Evolutionary conservation across 257 asterid species (phyloP).

Genomic region (Solanum chilense): DNA sequence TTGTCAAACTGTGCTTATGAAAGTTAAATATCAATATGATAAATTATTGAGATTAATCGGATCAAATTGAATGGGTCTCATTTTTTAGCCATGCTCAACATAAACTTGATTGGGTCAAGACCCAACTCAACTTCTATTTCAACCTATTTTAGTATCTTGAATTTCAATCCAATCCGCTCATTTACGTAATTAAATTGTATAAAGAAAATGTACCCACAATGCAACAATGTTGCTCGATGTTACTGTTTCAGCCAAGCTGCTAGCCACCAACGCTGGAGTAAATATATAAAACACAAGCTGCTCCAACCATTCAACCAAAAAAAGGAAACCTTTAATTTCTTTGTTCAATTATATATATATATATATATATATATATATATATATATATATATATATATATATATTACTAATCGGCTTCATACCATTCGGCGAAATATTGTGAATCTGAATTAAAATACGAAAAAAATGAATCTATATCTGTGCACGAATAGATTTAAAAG

Average conservation of each 20-base stretch:
- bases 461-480: not conserved
- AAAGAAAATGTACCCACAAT: constrained; percentile 6
- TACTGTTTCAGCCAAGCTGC: constrained; percentile 22
- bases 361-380: too few relatives aligned
- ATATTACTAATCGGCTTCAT: not conserved
- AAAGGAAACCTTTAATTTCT: not conserved
- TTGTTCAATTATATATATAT: not conserved
- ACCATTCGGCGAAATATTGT: not conserved
- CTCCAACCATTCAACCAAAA: not conserved
- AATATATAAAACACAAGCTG: constrained; percentile 29
- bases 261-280: constrained; percentile 15
- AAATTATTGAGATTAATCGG: too few relatives aligned
- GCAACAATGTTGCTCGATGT: constrained; percentile 9
- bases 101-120: too few relatives aligned
- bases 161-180: too few relatives aligned
- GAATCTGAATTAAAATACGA: not conserved
- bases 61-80: too few relatives aligned
- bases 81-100: too few relatives aligned
- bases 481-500: not conserved
- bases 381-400: too few relatives aligned
- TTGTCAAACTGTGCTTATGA: too few relatives aligned
- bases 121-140: too few relatives aligned
- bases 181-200: too few relatives aligned
- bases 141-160: too few relatives aligned
- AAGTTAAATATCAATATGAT: too few relatives aligned